phyloP scores from a whole-genome alignment of 2,329 filamentous ascomycete genomes.

The Exophiala spinifera region DNA sequence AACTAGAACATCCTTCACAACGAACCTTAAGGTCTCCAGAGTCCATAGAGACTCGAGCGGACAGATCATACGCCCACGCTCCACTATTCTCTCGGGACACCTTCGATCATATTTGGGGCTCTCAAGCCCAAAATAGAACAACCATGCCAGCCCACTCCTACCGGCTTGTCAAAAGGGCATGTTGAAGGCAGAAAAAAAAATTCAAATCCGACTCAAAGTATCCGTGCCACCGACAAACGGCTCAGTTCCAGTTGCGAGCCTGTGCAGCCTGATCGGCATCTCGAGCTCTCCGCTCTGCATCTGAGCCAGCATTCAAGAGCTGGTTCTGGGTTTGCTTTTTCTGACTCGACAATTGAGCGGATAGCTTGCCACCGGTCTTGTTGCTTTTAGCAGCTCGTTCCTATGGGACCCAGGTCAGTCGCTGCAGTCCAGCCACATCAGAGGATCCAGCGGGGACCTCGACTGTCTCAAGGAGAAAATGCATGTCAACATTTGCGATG shows the following conservation, averaged over 20 bases:
- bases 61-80: too few species aligned
- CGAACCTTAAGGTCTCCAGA: too few species aligned
- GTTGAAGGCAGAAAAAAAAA: too few species aligned
- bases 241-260: conserved; percentile 21
- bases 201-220: too few species aligned
- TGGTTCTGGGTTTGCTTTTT: conserved; percentile 69
- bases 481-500: not conserved
- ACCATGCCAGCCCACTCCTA: too few species aligned
- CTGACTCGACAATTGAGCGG: conserved; percentile 68
- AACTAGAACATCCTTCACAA: too few species aligned
- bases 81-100: too few species aligned
- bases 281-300: conserved; percentile 61
- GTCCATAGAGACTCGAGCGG: too few species aligned
- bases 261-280: conserved; percentile 56
- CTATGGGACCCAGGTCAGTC: conserved; percentile 40
- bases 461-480: not conserved
- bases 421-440: not conserved
- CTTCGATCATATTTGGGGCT: too few species aligned
- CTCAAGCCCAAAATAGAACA: too few species aligned
- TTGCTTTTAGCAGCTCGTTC: conserved; percentile 61
- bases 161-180: too few species aligned
- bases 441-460: not conserved
- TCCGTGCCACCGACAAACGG: not conserved
- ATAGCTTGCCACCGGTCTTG: conserved; percentile 63
- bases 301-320: conserved; percentile 65